Base-by-base conservation (phyloP, 495 filamentous ascomycete genomes). In the Penicillium arizonense region DNA sequence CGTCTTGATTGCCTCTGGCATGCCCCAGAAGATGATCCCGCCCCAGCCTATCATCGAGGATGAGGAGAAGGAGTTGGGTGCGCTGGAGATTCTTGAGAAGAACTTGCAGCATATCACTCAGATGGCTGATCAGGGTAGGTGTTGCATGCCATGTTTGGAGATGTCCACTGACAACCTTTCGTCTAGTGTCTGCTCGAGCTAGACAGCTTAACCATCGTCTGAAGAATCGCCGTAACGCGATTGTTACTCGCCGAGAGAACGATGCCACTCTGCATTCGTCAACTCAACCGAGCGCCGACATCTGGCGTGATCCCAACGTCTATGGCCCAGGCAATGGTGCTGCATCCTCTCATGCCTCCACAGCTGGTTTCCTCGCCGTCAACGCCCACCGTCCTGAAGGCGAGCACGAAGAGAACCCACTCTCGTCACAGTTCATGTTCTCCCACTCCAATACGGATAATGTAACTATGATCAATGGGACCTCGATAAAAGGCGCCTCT, bases 31-130 rank as follows among this genome's bases (percentile, higher is more conserved):
- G 70, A 84, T 96, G 71, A 88, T 88, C 28, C 87, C 91, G 13
- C 87, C 86, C 12, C 86, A 90, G 59, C 88, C 90, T 0, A 86
- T 94, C 40, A 81, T 85, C 43, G 89, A 95, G 66, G 90, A 96
- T 58, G 90, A 96, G 63, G 82, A 87, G 64, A 90, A 89, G 59
- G 90, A 96, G 67, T 66, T 93, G 43, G 89, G 84, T 26, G 91
- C 89, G 3, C 67, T 94, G 49, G 89, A 93, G 61, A 92, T 94
- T 48, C 64, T 96, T 39, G 88, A 93, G 66, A 80, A 84, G 70
- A 86, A 87, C 34, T 66, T 94, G 34, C 80, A 83, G 37, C 78
- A 85, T 50, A 81, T 95, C 18, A 88, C 87, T 50, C 87, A 88
- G 64, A 80, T 86, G 61, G 89, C 89, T 2, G 90, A 96, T 81